Conservation (phyloP, 2,329 filamentous ascomycete genomes). For the Rachicladosporium sp. region DNA sequence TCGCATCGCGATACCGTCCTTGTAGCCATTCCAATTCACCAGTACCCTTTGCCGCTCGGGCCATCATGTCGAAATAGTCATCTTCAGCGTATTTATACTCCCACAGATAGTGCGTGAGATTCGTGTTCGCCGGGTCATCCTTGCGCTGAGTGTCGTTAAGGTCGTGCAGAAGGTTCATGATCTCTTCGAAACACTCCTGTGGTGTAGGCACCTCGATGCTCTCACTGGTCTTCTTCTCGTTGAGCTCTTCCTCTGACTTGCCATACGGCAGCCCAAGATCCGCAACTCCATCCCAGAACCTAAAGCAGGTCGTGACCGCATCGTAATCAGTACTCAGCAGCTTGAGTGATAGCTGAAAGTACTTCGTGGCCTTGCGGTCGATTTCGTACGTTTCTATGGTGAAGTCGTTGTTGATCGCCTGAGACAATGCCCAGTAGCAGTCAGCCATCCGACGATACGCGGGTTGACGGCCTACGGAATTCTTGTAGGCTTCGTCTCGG, state of each 20-base stretch:
- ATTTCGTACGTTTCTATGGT: not conserved
- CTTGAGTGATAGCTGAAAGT: not conserved
- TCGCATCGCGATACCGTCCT: constrained; percentile 1
- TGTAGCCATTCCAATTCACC: constrained; percentile 7
- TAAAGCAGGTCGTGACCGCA: not conserved
- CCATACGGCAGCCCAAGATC: not conserved
- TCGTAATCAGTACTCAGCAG: constrained; percentile 1
- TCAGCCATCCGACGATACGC: constrained; percentile 1
- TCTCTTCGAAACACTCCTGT: not conserved
- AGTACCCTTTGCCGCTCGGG: constrained; percentile 4
- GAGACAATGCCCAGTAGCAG: constrained; percentile 1
- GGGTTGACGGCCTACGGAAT: not conserved
- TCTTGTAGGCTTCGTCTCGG: not conserved
- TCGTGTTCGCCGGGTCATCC: not conserved
- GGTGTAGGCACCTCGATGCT: not conserved
- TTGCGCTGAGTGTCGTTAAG: constrained; percentile 1
- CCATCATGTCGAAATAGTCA: not conserved
- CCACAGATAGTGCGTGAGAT: constrained; percentile 2
- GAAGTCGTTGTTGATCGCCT: not conserved
- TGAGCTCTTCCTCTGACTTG: not conserved
- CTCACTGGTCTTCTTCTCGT: not conserved
- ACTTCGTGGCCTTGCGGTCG: not conserved
- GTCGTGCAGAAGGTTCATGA: constrained; percentile 1
- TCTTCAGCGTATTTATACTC: not conserved
- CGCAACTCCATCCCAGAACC: constrained; percentile 1